These are phyloP conservation scores for Brassica incana DNA, from an alignment of 345 rosid species.

Conservation along the genomic window DNA sequence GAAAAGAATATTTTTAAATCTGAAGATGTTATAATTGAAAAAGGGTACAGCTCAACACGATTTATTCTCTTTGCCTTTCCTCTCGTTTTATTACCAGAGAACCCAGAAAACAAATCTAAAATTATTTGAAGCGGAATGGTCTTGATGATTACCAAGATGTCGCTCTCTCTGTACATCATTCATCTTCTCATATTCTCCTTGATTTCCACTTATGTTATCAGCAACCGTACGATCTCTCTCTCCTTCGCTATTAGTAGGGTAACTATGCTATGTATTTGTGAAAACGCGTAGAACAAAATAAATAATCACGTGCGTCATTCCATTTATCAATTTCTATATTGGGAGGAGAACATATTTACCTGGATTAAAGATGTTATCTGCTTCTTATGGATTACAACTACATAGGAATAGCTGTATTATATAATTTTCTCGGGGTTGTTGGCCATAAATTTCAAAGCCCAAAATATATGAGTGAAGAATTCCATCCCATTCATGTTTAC, in stretches of 20 bases:
- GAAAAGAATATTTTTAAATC: neutral
- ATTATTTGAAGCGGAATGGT: conserved; percentile 13
- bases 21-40: conserved; percentile 20
- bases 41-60: neutral
- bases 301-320: neutral
- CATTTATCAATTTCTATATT: neutral
- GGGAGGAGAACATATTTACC: neutral
- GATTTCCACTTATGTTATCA: conserved; percentile 19
- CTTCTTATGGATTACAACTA: neutral
- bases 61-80: conserved; percentile 9
- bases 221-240: conserved; percentile 21
- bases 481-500: neutral
- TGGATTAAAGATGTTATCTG: neutral
- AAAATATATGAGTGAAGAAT: neutral
- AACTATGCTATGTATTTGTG: neutral
- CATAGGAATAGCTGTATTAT: neutral
- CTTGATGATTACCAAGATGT: conserved; percentile 8
- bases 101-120: neutral
- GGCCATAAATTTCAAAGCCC: neutral
- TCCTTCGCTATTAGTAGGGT: neutral
- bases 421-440: neutral
- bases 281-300: neutral
- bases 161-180: conserved; percentile 17
- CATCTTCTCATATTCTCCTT: conserved; percentile 27
- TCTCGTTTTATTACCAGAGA: neutral